Evolutionary conservation across 345 rosid species (phyloP), one percentile per base, ranked within the genome.

Genomic region (Ricinus communis): DNA sequence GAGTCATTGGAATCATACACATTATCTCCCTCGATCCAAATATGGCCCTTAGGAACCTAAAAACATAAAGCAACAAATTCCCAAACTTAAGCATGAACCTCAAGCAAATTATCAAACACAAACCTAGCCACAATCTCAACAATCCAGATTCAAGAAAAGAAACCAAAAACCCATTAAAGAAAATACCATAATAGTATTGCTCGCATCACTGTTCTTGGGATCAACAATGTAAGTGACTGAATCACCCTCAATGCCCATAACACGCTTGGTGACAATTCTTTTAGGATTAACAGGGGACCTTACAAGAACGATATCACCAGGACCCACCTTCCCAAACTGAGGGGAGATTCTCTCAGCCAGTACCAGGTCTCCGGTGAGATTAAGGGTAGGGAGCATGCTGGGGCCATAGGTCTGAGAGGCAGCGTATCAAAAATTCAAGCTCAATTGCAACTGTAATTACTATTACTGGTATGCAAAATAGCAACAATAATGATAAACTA

Each of bases 11-110:
- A 84, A 60, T 78, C 72, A 57, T 84, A 77, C 59, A 62, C 76
- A 79, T 87, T 76, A 80, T 90, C 98, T 57, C 98, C 98, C 71
- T 85, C 82, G 7, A 88, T 74, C 86, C 93, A 90, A 40, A 90
- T 69, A 73, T 85, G 91, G 59, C 97, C 97, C 79, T 68, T 75
- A 2, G 97, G 97, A 71, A 90, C 91, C 98, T 91, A 52, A 12
- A 18, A 31, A 47, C 24, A 16, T 1, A 1, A 62, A 57, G 21
- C 36, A 33, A 53, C 47, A 54, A 65, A 49, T 19, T 19, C 33
- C 53, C 49, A 19, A 50, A 31, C 27, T 5, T 2, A 54, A n/a
- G n/a, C 15, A 21, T 18, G 12, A 40, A 1, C 38, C 15, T n/a
- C n/a, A n/a, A n/a, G n/a, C n/a, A n/a, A n/a, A n/a, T n/a, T n/a